Conservation (phyloP, 2,329 filamentous ascomycete genomes). For the Pestalotiopsis sp. region DNA sequence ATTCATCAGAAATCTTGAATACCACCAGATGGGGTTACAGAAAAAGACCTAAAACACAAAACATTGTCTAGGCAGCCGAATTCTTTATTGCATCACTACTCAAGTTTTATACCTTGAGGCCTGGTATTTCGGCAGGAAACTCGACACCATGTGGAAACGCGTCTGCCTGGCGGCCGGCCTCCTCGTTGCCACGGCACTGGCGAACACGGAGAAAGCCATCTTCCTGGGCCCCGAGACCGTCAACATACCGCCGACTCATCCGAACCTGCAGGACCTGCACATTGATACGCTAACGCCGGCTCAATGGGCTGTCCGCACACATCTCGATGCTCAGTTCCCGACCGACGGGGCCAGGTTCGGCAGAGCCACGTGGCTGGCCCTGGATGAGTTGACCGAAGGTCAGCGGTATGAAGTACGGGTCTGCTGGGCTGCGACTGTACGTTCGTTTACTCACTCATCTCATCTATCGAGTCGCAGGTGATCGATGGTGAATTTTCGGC, state of each 20-base stretch:
- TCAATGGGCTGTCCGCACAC: slow-evolving; percentile 59
- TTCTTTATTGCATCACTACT: background rate
- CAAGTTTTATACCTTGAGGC: background rate
- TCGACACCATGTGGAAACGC: background rate
- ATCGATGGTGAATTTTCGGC: background rate
- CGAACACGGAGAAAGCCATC: slow-evolving; percentile 90
- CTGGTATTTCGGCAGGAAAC: background rate
- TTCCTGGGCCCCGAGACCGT: slow-evolving; percentile 72
- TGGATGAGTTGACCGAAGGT: slow-evolving; percentile 69
- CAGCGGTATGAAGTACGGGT: slow-evolving; percentile 89
- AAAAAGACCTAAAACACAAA: background rate
- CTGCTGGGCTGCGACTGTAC: slow-evolving; percentile 91
- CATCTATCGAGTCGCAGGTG: slow-evolving; percentile 8
- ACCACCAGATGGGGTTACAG: background rate
- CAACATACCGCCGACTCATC: slow-evolving; percentile 56
- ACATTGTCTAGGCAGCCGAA: background rate
- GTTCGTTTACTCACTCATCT: slow-evolving; percentile 37
- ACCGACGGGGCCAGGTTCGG: slow-evolving; percentile 54
- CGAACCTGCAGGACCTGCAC: slow-evolving; percentile 61
- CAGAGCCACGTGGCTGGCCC: slow-evolving; percentile 74
- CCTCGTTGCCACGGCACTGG: slow-evolving; percentile 38
- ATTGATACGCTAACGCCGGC: slow-evolving; percentile 67
- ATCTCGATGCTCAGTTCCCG: slow-evolving; percentile 71
- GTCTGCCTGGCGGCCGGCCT: background rate
- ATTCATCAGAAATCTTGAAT: background rate